Base-by-base conservation (phyloP, 2,329 filamentous ascomycete genomes). In the Venturiaceae sp. region DNA sequence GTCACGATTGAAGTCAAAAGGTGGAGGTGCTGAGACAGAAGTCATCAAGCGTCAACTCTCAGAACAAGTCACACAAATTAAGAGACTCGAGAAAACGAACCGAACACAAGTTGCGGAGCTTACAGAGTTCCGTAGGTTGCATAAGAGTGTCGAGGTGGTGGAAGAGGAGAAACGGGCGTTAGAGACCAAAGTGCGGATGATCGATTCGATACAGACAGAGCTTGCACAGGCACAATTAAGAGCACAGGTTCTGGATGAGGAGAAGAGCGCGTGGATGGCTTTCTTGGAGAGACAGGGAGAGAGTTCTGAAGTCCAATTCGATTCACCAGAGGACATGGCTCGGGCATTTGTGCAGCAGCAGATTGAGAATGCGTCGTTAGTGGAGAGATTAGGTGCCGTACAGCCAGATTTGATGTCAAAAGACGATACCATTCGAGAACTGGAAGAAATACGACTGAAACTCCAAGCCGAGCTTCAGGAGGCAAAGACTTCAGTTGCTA, bases 121-220 rank as follows among this genome's bases (percentile, higher is more conserved):
- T 36, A 90, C 88, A 65, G 87, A 91, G 64, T 80, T 95, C 37
- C 86, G 91, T 14, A 88, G 91, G 64, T 75, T 87, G 3, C 86
- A 91, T 69, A 92, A 89, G 72, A 90, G 88, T n/a, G 86, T 96
- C 1, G 90, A 96, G 67, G 83, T 99, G 2, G 88, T 97, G 0
- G 91, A 99, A 69, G 94, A 99, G 70, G 91, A 99, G 75, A 97
- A 97, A 77, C 81, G 89, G 62, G 83, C 84, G 0, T 75, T 99
- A 23, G 87, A 94, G 70, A 84, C 85, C 33, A 90, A 85, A 67
- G 71, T 99, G 1, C 84, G 90, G 61, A 78, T 87, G 37, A 86
- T 92, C 71, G 84, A 89, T 59, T 79, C 83, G 13, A 67, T 96
- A 9, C 84, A 94, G 66, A 78, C 82, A 30, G 88, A 96, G 67